Conservation (phyloP, 768 basidiomycete species). For the Termitomyces sp. region DNA sequence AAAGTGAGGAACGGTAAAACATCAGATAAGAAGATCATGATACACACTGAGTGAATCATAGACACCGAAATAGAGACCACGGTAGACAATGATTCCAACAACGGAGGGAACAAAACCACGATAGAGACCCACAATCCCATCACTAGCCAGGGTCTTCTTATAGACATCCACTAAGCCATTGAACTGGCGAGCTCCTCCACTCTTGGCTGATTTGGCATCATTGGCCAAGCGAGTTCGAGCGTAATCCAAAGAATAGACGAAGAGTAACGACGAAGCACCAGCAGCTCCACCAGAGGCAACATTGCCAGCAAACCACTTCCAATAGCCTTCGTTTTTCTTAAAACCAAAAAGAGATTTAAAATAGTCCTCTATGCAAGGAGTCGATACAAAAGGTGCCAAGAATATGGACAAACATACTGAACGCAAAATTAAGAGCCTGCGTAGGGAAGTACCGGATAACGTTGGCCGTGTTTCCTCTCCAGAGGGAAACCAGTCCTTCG, state of each 20-base stretch:
- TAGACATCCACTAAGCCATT: constrained; percentile 98
- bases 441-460: constrained; percentile 99
- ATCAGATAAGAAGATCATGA: neutral
- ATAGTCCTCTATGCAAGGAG: constrained; percentile 73
- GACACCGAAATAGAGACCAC: constrained; percentile 99
- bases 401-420: constrained; percentile 64
- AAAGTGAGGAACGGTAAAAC: constrained; percentile 21
- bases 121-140: constrained; percentile 98
- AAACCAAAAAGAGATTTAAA: constrained; percentile 99
- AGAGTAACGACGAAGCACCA: constrained; percentile 96
- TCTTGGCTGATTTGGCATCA: constrained; percentile 94
- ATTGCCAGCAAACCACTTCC: constrained; percentile 98
- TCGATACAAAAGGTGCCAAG: constrained; percentile 6
- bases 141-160: constrained; percentile 94
- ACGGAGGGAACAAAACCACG: constrained; percentile 99
- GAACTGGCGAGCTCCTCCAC: constrained; percentile 92
- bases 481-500: constrained; percentile 93
- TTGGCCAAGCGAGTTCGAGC: constrained; percentile 99
- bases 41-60: constrained; percentile 88
- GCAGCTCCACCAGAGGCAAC: constrained; percentile 98
- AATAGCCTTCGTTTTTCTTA: constrained; percentile 97
- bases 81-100: constrained; percentile 99
- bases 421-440: constrained; percentile 99
- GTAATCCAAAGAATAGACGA: constrained; percentile 99
- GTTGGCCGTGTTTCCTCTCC: constrained; percentile 99